Percentiles rank a stretch among this genome's conserved stretches.
Evolutionary conservation across 805 yeast genomes (phyloP).

Genomic region (Ogataea trehaloabstinens): DNA sequence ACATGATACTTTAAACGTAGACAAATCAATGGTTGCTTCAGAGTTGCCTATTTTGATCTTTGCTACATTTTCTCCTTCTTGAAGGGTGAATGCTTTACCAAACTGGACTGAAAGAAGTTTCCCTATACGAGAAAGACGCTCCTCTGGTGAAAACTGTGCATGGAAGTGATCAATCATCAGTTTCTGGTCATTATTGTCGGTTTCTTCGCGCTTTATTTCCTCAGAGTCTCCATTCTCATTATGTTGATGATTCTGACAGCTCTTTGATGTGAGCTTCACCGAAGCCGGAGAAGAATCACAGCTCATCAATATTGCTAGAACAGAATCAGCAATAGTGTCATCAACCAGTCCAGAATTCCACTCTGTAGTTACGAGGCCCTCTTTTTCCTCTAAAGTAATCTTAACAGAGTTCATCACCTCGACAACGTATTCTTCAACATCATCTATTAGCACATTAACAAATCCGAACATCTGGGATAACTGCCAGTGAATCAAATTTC

Average conservation of each 20-base stretch:
- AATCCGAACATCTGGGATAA: constrained; percentile 93
- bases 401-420: constrained; percentile 64
- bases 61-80: constrained; percentile 47
- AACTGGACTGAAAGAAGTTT: constrained; percentile 78
- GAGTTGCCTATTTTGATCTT: constrained; percentile 69
- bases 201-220: constrained; percentile 4
- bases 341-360: constrained; percentile 90
- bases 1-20: constrained; percentile 65
- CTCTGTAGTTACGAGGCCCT: constrained; percentile 61
- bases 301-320: constrained; percentile 83
- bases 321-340: constrained; percentile 93
- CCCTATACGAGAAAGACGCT: constrained; percentile 53
- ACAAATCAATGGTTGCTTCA: constrained; percentile 67
- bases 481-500: constrained; percentile 83
- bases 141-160: constrained; percentile 34
- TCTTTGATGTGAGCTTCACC: constrained; percentile 74
- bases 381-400: constrained; percentile 45
- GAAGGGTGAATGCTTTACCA: constrained; percentile 65
- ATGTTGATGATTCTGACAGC: constrained; percentile 35
- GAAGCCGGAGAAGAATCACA: constrained; percentile 96
- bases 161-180: constrained; percentile 11
- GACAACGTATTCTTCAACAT: constrained; percentile 45
- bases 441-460: constrained; percentile 61
- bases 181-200: constrained; percentile 1
- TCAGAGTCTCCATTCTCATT: constrained; percentile 12